Conservation (phyloP, 75 land plant species). For the Pinus tabuliformis region DNA sequence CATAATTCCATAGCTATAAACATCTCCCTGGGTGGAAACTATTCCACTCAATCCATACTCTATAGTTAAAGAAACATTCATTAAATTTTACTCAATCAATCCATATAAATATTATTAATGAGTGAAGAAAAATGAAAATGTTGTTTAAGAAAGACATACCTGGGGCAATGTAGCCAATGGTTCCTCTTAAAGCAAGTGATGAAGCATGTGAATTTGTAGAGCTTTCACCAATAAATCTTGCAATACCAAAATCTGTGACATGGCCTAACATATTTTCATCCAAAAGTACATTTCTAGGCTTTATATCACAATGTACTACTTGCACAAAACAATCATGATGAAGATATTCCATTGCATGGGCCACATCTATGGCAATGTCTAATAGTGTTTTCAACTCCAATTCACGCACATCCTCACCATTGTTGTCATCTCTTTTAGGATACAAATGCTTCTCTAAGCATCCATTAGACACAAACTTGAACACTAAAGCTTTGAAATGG, state of each 20-base stretch:
- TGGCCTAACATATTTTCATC: not conserved
- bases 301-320: slow-evolving; percentile 7
- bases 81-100: not conserved
- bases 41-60: slow-evolving; percentile 16
- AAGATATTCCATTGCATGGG: slow-evolving; percentile 30
- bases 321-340: slow-evolving; percentile 21
- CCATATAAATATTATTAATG: not conserved
- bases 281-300: slow-evolving; percentile 9
- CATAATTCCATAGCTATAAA: slow-evolving; percentile 33
- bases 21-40: slow-evolving; percentile 22
- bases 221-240: no score
- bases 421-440: no score
- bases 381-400: not conserved
- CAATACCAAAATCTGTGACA: slow-evolving; percentile 3
- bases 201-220: not conserved
- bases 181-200: not conserved
- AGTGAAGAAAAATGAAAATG: not conserved
- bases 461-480: no score
- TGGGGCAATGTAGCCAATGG: slow-evolving; percentile 3
- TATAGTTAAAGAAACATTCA: not conserved
- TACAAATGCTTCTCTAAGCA: no score
- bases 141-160: not conserved
- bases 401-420: no score
- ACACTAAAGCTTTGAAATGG: no score
- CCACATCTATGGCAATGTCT: slow-evolving; percentile 31